Percentiles rank a stretch among this genome's conserved stretches.
Conservation (phyloP, 352 stramenopile genomes). For the Globisporangium apiculatum region DNA sequence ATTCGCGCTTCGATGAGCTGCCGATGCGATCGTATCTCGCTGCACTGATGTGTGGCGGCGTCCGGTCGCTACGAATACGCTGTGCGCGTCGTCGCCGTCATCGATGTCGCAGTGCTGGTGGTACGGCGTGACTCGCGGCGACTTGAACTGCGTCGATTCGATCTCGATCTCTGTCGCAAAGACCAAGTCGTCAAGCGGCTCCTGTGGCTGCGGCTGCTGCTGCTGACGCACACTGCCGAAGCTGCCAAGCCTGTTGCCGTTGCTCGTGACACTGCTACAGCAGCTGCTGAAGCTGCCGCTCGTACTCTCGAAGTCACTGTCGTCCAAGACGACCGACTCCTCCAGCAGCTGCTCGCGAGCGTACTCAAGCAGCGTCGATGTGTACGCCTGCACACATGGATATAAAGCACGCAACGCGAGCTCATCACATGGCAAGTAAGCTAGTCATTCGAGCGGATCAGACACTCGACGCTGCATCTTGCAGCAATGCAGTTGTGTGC, state of each 20-base stretch:
- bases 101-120: slow-evolving; percentile 1
- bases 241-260: slow-evolving; percentile 1
- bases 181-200: slow-evolving; percentile 2
- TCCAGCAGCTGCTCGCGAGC: slow-evolving; percentile 25
- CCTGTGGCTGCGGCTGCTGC: not conserved
- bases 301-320: not conserved
- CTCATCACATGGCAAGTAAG: no score
- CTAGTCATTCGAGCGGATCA: no score
- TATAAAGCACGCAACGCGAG: not conserved
- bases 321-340: slow-evolving; percentile 9
- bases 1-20: not conserved
- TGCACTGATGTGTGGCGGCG: not conserved
- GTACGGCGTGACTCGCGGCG: slow-evolving; percentile 3
- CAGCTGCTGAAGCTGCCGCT: slow-evolving; percentile 4
- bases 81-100: not conserved
- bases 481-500: not conserved
- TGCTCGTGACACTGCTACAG: not conserved
- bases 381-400: slow-evolving; percentile 16
- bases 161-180: not conserved
- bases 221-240: not conserved
- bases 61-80: no score
- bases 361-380: slow-evolving; percentile 24
- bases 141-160: not conserved
- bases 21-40: not conserved
- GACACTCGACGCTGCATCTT: no score